phyloP scores from a whole-genome alignment of 2,329 filamentous ascomycete species.

The Venturia aucupariae region DNA sequence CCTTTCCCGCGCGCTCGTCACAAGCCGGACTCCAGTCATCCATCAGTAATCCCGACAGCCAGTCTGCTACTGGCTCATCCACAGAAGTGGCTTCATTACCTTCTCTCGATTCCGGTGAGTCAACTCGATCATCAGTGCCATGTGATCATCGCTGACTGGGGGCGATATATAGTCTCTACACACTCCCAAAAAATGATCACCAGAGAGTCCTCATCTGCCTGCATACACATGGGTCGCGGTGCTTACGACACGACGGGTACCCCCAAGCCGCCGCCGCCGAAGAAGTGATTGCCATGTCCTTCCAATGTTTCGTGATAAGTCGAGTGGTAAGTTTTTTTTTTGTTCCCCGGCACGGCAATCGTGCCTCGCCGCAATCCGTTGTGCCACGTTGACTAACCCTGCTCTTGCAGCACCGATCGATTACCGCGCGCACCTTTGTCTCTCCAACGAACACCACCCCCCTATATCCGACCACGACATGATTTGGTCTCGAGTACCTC shows the following conservation, averaged over 20 bases:
- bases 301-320: not conserved
- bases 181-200: slow-evolving; percentile 30
- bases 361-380: not conserved
- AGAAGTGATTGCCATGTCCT: slow-evolving; percentile 20
- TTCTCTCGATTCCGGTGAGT: slow-evolving; percentile 7
- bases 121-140: not conserved
- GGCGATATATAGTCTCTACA: slow-evolving; percentile 3
- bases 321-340: not conserved
- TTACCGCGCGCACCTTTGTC: slow-evolving; percentile 1
- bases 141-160: slow-evolving; percentile 2
- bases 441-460: not conserved
- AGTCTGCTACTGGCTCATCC: slow-evolving; percentile 2
- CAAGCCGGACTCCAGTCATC: not conserved
- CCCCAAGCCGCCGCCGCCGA: slow-evolving; percentile 35
- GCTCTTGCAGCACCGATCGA: slow-evolving; percentile 1
- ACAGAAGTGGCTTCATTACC: not conserved
- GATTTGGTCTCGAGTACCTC: not conserved
- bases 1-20: not conserved
- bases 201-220: slow-evolving; percentile 29
- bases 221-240: slow-evolving; percentile 39
- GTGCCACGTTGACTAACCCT: slow-evolving; percentile 6
- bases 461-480: not conserved
- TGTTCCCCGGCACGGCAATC: not conserved
- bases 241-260: slow-evolving; percentile 42
- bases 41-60: not conserved